Base-by-base conservation (phyloP, 2,329 filamentous ascomycete genomes). In the Samsoniella hepiali region DNA sequence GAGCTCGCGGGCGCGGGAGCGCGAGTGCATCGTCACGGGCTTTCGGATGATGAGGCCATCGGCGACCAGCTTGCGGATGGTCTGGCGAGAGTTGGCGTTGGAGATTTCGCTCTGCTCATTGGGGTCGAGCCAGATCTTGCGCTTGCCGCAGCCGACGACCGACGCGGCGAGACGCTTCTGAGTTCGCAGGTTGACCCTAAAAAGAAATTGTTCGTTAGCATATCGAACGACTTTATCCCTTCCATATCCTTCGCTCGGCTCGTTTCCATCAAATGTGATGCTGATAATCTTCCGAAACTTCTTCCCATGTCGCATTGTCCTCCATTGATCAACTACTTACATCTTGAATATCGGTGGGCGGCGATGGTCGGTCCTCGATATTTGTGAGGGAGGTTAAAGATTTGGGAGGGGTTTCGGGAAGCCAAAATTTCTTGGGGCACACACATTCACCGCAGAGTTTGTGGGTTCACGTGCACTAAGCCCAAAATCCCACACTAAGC, bases 21-120 rank as follows among this genome's bases (percentile, higher is more conserved):
- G 91, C 74, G 95, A 98, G 91, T 99, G 95, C 92, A 97, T 97
- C 78, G 94, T 97, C 78, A 97, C 93, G 78, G 96, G 96, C 90
- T 99, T 99, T 87, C 91, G 91, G 88, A 99, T 99, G 85, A 99
- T 99, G 81, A 99, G 91, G 85, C 95, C 96, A 96, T 99, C 96
- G 84, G 91, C 86, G 80, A 98, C 89, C 82, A 99, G 91, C 88
- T 99, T 99, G 87, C 96, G 94, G 89, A 99, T 90, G 75, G 94
- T 97, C 87, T 98, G 94, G 78, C 95, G 94, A 77, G 94, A 98
- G 91, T 99, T 99, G 90, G 95, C 95, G 84, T 97, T 98, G 86
- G 91, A 93, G 86, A 99, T 99, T 85, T 99, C 95, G 87, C 84
- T 95, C 84, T 93, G 88, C 87, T 99, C 95, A 82, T 96, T 98